Percentiles rank a stretch among this genome's conserved stretches.
Conservation (phyloP, 2,329 filamentous ascomycete genomes). For the Calonectria pseudoturangicola region DNA sequence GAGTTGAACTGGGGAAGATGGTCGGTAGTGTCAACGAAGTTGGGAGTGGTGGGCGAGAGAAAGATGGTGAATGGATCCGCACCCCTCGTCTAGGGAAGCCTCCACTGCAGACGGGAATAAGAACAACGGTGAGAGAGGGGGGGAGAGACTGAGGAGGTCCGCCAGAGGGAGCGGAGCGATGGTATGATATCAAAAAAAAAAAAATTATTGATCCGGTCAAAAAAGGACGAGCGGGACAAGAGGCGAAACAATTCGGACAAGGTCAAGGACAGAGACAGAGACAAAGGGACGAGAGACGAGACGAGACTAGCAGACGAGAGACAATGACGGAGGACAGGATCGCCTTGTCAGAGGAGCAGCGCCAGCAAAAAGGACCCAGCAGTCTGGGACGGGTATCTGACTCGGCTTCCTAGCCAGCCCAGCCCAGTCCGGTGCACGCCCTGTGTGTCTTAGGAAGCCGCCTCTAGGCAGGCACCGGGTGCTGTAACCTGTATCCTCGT, state of each 20-base stretch:
- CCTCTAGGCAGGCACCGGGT: conserved; percentile 30
- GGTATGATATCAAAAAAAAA: neutral
- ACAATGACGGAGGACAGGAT: conserved; percentile 43
- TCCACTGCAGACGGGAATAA: conserved; percentile 20
- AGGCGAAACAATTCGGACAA: conserved; percentile 1
- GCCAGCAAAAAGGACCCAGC: conserved; percentile 51
- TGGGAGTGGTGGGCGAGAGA: conserved; percentile 23
- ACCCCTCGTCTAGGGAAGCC: conserved; percentile 30
- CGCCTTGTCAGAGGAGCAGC: conserved; percentile 31
- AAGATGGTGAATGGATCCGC: conserved; percentile 30
- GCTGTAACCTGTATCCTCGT: conserved; percentile 27
- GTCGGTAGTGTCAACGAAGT: conserved; percentile 8
- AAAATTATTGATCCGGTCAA: neutral
- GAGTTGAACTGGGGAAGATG: conserved; percentile 13
- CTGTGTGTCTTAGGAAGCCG: conserved; percentile 33
- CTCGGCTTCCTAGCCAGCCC: conserved; percentile 50
- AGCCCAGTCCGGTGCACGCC: conserved; percentile 44
- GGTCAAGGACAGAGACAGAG: neutral
- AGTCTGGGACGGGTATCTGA: conserved; percentile 57
- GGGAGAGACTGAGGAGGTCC: neutral
- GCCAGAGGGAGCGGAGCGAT: neutral
- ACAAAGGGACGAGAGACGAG: conserved; percentile 14
- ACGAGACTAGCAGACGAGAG: conserved; percentile 38
- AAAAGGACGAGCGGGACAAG: neutral
- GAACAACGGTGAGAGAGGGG: neutral